Percentiles rank a stretch among this genome's conserved stretches.
Conservation (phyloP, 495 filamentous ascomycete species). For the Podospora didyma region DNA sequence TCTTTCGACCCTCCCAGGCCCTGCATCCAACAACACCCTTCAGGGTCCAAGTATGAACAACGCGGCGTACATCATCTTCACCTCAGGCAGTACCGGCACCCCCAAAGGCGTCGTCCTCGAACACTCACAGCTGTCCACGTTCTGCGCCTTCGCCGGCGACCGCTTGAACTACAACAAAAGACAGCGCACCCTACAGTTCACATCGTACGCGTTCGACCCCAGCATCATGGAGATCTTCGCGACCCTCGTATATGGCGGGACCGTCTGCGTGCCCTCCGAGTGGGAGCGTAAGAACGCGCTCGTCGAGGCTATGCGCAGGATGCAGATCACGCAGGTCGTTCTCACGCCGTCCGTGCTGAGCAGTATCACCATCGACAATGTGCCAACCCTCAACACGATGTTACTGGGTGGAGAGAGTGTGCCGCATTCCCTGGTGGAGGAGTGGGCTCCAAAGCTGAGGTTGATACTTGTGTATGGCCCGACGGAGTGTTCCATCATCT, state of each 20-base stretch:
- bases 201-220: conserved; percentile 58
- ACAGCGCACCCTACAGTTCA: conserved; percentile 55
- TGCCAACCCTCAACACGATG: conserved; percentile 38
- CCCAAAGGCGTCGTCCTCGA: conserved; percentile 35
- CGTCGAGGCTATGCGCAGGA: conserved; percentile 29
- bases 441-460: conserved; percentile 16
- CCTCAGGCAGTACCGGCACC: too few relatives aligned
- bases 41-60: too few relatives aligned
- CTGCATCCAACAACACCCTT: too few relatives aligned
- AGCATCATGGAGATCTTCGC: conserved; percentile 53
- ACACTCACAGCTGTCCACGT: conserved; percentile 34
- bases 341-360: conserved; percentile 46
- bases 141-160: conserved; percentile 36
- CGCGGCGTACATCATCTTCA: too few relatives aligned
- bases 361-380: conserved; percentile 33
- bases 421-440: conserved; percentile 13
- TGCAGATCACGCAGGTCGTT: conserved; percentile 48
- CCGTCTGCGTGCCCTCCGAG: conserved; percentile 31
- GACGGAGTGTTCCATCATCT: conserved; percentile 23
- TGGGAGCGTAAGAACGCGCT: conserved; percentile 23
- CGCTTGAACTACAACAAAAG: too few relatives aligned
- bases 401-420: conserved; percentile 39
- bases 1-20: too few relatives aligned
- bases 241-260: conserved; percentile 41
- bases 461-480: conserved; percentile 34